Percentiles rank a stretch among this genome's conserved stretches.
These are phyloP conservation scores for Purpureocillium takamizusanense DNA, from an alignment of 2,329 filamentous ascomycete species.

Conservation along the genomic window DNA sequence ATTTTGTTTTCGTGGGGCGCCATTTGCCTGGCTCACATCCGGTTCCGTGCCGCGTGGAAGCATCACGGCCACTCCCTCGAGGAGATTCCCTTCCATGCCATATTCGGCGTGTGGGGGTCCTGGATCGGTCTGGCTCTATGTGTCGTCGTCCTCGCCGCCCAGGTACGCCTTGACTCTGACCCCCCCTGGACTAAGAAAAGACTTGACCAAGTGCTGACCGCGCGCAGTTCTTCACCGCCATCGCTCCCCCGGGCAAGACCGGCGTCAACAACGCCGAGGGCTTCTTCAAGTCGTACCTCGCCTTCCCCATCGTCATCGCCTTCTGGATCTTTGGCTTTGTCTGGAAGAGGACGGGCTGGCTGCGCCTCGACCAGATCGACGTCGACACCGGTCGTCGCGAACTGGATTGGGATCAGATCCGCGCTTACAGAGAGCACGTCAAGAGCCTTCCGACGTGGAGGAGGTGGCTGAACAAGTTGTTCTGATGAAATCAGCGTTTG, in stretches of 20 bases:
- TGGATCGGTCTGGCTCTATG: conserved; percentile 52
- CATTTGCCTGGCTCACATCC: conserved; percentile 57
- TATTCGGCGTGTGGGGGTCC: conserved; percentile 52
- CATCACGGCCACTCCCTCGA: conserved; percentile 49
- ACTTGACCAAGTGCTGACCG: conserved; percentile 3
- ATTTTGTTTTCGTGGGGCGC: conserved; percentile 58
- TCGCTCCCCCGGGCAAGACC: conserved; percentile 24
- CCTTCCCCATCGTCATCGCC: conserved; percentile 39
- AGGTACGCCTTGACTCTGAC: conserved; percentile 20
- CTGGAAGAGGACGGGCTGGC: conserved; percentile 58
- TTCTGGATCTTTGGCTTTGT: conserved; percentile 49
- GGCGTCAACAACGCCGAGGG: conserved; percentile 30
- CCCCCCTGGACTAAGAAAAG: conserved; percentile 6
- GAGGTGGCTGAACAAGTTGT: conserved; percentile 5
- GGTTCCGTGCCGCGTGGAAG: conserved; percentile 55
- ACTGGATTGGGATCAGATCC: conserved; percentile 24
- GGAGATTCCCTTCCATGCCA: conserved; percentile 55
- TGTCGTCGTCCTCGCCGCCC: conserved; percentile 41
- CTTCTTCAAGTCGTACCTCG: conserved; percentile 47
- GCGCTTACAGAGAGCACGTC: conserved; percentile 7
- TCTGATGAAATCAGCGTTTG: conserved; percentile 1
- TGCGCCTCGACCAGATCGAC: conserved; percentile 51
- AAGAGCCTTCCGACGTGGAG: conserved; percentile 8
- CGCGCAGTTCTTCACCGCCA: conserved; percentile 35
- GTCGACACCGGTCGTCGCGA: conserved; percentile 56